phyloP scores from a whole-genome alignment of 2,329 filamentous ascomycete genomes.

The Claviceps africana region DNA sequence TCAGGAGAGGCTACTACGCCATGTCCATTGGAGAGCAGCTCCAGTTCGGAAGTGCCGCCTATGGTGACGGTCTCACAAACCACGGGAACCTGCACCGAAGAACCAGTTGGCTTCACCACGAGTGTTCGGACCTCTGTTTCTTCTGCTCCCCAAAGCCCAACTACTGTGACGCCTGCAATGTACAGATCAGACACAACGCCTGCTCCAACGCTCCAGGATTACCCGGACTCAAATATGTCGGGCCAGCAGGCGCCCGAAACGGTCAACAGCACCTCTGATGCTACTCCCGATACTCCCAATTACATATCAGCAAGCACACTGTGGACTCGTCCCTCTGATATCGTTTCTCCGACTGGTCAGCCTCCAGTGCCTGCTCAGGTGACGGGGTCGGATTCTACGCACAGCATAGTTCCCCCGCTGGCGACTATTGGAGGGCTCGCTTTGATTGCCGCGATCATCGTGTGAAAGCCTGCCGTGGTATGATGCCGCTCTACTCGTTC shows the following conservation, averaged over 20 bases:
- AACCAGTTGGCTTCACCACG: neutral
- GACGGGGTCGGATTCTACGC: conserved; percentile 14
- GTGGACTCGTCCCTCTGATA: conserved; percentile 11
- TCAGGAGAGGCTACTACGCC: neutral
- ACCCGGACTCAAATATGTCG: conserved; percentile 1
- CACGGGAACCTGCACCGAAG: conserved; percentile 2
- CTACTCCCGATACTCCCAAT: conserved; percentile 5
- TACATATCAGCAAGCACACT: conserved; percentile 11
- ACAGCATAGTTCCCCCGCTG: conserved; percentile 11
- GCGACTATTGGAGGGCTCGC: conserved; percentile 13
- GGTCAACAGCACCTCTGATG: conserved; percentile 6
- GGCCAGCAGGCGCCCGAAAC: conserved; percentile 3
- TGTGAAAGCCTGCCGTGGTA: conserved; percentile 6
- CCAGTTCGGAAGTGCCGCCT: neutral
- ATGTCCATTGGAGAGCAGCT: conserved; percentile 1
- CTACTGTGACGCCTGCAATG: neutral
- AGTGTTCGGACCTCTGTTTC: neutral
- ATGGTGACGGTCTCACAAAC: neutral
- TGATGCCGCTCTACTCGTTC: neutral
- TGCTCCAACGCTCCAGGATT: conserved; percentile 1
- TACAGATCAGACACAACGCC: conserved; percentile 2
- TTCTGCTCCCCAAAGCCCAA: neutral
- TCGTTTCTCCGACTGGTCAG: conserved; percentile 8
- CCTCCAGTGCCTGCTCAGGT: conserved; percentile 15
- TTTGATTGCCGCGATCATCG: conserved; percentile 14